Evolutionary conservation across 1,284 basidiomycete genomes (phyloP).

Genomic region (Porodaedalea pini): DNA sequence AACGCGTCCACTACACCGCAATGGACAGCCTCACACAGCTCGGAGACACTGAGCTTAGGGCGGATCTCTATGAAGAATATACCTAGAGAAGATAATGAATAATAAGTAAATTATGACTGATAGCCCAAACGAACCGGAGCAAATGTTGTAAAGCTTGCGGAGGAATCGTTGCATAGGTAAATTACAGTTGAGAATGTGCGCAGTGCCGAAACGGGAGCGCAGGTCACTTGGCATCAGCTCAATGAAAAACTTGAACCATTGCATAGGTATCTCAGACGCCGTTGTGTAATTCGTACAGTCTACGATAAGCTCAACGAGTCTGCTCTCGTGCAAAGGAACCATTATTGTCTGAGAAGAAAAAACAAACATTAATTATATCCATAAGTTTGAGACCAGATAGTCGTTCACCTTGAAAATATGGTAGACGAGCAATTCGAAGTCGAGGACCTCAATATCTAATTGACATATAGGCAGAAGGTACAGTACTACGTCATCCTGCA

Average conservation of each 20-base stretch:
- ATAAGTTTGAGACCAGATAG: constrained; percentile 2
- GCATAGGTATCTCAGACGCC: constrained; percentile 73
- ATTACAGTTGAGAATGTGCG: constrained; percentile 82
- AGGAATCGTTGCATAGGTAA: constrained; percentile 69
- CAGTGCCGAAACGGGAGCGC: constrained; percentile 49
- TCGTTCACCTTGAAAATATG: constrained; percentile 71
- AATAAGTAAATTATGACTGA: background rate
- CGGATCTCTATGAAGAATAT: constrained; percentile 51
- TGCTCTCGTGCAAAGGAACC: constrained; percentile 43
- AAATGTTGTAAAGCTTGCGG: constrained; percentile 70
- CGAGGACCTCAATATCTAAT: constrained; percentile 78
- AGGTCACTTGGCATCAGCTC: constrained; percentile 76
- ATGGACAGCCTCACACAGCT: constrained; percentile 56
- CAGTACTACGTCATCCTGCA: constrained; percentile 49
- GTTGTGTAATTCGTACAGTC: constrained; percentile 81
- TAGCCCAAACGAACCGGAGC: constrained; percentile 53
- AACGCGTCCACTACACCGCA: constrained; percentile 46
- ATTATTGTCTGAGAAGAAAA: constrained; percentile 37
- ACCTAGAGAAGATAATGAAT: constrained; percentile 37
- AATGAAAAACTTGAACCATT: constrained; percentile 77
- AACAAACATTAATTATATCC: constrained; percentile 1
- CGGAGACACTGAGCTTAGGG: constrained; percentile 55
- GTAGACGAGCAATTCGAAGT: constrained; percentile 82
- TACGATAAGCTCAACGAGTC: constrained; percentile 70
- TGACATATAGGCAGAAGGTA: constrained; percentile 64